Percentiles rank a stretch among this genome's conserved stretches.
phyloP scores from a whole-genome alignment of 2,329 filamentous ascomycete genomes.

The Exserohilum rostratum region DNA sequence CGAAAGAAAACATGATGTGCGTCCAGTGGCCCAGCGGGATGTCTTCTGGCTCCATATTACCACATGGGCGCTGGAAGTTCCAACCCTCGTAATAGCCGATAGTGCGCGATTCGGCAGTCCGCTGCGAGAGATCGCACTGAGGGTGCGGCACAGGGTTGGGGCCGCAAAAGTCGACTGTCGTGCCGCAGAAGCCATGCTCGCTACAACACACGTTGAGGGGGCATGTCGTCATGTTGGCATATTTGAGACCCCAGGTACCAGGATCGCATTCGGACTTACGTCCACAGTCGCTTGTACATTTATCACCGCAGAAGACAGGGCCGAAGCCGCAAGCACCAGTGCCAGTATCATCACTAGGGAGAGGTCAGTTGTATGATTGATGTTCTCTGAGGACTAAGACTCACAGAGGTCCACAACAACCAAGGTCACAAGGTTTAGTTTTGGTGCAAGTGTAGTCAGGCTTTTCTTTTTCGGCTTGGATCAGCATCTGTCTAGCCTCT shows the following conservation, averaged over 20 bases:
- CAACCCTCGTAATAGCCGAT: conserved; percentile 22
- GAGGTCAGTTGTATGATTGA: not conserved
- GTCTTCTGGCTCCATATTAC: conserved; percentile 7
- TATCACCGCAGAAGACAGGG: not conserved
- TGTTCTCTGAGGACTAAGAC: not conserved
- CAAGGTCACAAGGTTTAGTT: not conserved
- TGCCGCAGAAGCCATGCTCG: conserved; percentile 2
- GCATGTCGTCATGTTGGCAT: not conserved
- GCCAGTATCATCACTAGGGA: not conserved
- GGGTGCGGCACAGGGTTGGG: not conserved
- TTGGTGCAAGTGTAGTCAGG: not conserved
- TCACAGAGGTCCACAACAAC: not conserved
- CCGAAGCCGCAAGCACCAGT: not conserved
- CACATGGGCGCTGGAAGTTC: conserved; percentile 1
- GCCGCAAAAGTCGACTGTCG: conserved; percentile 1
- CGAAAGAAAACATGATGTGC: conserved; percentile 21
- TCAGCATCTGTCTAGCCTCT: conserved; percentile 4
- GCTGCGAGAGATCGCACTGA: no score
- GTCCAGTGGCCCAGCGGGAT: conserved; percentile 5
- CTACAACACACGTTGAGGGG: conserved; percentile 7
- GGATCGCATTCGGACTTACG: not conserved
- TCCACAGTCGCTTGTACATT: not conserved
- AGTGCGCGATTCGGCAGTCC: not conserved
- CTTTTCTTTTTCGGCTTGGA: not conserved
- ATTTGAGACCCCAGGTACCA: not conserved